Conservation (phyloP, 129 eudicot genomes). For the Dittrichia graveolens region DNA sequence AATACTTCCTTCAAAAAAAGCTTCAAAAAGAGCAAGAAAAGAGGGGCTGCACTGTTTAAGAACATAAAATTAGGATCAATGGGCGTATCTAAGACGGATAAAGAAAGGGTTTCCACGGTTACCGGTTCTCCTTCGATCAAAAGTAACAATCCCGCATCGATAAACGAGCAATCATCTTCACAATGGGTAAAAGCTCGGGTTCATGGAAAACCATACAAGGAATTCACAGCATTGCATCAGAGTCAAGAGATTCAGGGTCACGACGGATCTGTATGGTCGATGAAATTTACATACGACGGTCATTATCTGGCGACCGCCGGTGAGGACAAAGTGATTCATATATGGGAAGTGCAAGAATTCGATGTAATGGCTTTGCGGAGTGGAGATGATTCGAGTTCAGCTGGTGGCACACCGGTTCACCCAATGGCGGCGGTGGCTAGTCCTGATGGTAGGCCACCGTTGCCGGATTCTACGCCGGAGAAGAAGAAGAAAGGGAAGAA, state of each 20-base stretch:
- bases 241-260: constrained; percentile 43
- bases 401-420: constrained; percentile 36
- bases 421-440: constrained; percentile 31
- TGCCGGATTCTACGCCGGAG: constrained; percentile 58
- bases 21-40: constrained; percentile 39
- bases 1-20: constrained; percentile 32
- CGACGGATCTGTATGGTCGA: constrained; percentile 41
- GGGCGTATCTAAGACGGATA: constrained; percentile 47
- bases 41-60: constrained; percentile 38
- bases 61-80: constrained; percentile 50
- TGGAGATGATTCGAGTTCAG: constrained; percentile 36
- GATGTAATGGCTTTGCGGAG: constrained; percentile 33
- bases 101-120: constrained; percentile 35
- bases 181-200: constrained; percentile 44
- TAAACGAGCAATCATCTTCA: constrained; percentile 23
- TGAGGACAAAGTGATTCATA: constrained; percentile 37
- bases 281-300: constrained; percentile 44
- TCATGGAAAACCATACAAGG: constrained; percentile 38
- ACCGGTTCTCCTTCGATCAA: constrained; percentile 12
- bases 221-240: constrained; percentile 40
- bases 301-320: constrained; percentile 43
- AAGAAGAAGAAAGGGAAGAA: constrained; percentile 65
- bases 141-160: neutral
- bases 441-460: constrained; percentile 56
- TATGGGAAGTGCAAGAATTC: constrained; percentile 47